Conservation (phyloP, 352 stramenopile species). For the Globisporangium canariense region DNA sequence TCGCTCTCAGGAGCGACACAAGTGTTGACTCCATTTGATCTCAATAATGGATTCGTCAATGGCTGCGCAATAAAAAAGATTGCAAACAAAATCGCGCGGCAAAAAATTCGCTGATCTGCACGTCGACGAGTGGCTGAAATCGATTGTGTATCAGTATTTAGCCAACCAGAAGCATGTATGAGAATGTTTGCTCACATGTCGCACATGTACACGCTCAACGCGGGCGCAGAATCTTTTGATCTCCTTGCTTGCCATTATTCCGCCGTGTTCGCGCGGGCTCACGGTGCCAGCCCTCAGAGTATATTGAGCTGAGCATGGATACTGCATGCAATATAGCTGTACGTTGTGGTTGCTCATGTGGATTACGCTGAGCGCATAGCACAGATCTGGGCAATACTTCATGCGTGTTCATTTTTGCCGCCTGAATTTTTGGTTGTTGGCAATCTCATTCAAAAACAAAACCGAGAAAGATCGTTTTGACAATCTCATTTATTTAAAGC, state of each 20-base stretch:
- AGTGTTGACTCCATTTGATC: too few species aligned
- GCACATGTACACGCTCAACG: not conserved
- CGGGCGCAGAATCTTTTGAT: slow-evolving; percentile 1
- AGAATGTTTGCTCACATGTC: not conserved
- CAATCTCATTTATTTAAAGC: slow-evolving; percentile 8
- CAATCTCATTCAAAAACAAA: not conserved
- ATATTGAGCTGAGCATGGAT: too few species aligned
- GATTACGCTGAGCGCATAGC: too few species aligned
- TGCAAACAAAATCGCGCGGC: not conserved
- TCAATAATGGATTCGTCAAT: not conserved
- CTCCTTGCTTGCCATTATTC: too few species aligned
- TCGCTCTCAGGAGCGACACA: too few species aligned
- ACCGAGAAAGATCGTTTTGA: not conserved
- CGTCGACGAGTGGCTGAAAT: not conserved
- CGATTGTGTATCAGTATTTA: not conserved
- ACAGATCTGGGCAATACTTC: not conserved
- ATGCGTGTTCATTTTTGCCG: too few species aligned
- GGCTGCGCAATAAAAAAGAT: not conserved
- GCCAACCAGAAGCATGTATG: not conserved
- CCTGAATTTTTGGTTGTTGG: not conserved
- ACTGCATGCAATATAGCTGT: too few species aligned
- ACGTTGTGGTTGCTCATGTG: too few species aligned
- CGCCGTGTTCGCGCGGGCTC: too few species aligned
- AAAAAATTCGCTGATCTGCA: not conserved
- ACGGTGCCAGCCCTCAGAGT: too few species aligned